These are phyloP conservation scores for Sporisorium graminicola DNA, from an alignment of 1,284 basidiomycete species.

Conservation along the genomic window DNA sequence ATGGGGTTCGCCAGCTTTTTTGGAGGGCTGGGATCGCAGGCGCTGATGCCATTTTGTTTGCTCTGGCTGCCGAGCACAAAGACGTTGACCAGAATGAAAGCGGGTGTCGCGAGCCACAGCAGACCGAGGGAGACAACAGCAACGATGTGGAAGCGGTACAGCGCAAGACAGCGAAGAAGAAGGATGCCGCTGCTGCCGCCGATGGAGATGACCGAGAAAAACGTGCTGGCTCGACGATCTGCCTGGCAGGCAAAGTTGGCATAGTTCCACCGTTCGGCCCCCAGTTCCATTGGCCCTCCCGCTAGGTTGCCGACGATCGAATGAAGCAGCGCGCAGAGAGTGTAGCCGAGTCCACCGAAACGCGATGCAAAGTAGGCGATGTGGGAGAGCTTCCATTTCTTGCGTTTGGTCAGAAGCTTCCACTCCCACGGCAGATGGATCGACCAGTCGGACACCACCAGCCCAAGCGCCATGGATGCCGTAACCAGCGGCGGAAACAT, in stretches of 20 bases:
- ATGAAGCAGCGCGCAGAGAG: slow-evolving; percentile 38
- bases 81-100: slow-evolving; percentile 43
- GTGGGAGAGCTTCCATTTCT: slow-evolving; percentile 53
- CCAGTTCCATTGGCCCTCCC: slow-evolving; percentile 29
- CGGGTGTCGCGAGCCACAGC: slow-evolving; percentile 46
- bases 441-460: slow-evolving; percentile 52
- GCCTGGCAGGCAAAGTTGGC: slow-evolving; percentile 47
- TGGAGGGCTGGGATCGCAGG: slow-evolving; percentile 44
- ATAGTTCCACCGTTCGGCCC: slow-evolving; percentile 40
- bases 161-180: slow-evolving; percentile 42
- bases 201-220: slow-evolving; percentile 46
- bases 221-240: slow-evolving; percentile 35
- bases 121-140: slow-evolving; percentile 38
- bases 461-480: slow-evolving; percentile 41
- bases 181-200: slow-evolving; percentile 51
- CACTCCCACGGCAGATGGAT: slow-evolving; percentile 52
- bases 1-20: slow-evolving; percentile 19
- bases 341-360: slow-evolving; percentile 41
- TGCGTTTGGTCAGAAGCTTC: slow-evolving; percentile 37
- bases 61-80: slow-evolving; percentile 38
- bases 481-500: slow-evolving; percentile 42
- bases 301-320: slow-evolving; percentile 40
- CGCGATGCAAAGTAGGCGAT: slow-evolving; percentile 53
- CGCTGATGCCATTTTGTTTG: slow-evolving; percentile 43
- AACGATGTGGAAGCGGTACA: slow-evolving; percentile 44